Conservation (phyloP, 2,329 filamentous ascomycete species). For the Sporothrix brunneoviolacea region DNA sequence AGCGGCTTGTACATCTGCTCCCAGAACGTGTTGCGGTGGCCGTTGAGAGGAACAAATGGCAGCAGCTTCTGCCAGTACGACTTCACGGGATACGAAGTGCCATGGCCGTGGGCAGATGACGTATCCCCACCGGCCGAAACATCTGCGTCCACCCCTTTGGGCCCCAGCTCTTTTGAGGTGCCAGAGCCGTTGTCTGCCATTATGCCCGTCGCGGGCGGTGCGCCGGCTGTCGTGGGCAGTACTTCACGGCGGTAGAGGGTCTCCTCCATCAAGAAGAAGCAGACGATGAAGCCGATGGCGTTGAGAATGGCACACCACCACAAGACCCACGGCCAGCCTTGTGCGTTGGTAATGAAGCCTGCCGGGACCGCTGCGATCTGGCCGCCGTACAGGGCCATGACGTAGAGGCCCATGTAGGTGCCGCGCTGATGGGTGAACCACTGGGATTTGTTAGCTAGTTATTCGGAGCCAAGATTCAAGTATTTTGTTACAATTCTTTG, state of each 20-base stretch:
- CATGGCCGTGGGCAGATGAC: too few species aligned
- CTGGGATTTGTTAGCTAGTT: too few species aligned
- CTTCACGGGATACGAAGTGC: neutral
- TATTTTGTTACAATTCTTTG: too few species aligned
- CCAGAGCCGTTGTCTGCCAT: too few species aligned
- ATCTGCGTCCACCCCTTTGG: too few species aligned
- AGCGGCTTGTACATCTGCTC: conserved; percentile 11
- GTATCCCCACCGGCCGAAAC: too few species aligned
- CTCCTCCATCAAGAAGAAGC: conserved; percentile 55
- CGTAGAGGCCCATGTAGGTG: conserved; percentile 36
- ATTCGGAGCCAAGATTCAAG: too few species aligned
- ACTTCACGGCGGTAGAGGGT: conserved; percentile 42
- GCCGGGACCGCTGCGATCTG: conserved; percentile 41
- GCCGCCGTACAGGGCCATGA: conserved; percentile 34
- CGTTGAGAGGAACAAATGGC: neutral
- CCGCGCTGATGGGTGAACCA: conserved; percentile 24
- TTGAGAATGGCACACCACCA: conserved; percentile 50
- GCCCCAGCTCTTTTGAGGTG: too few species aligned
- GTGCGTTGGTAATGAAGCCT: conserved; percentile 42
- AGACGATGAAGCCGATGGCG: conserved; percentile 40
- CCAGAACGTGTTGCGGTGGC: conserved; percentile 21
- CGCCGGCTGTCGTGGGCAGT: neutral
- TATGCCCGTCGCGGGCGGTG: too few species aligned
- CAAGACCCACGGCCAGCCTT: conserved; percentile 44
- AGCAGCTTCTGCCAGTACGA: neutral